Evolutionary conservation across 148 eudicot genomes (phyloP), one percentile per base, ranked within the genome.

Genomic region (Chenopodium album): DNA sequence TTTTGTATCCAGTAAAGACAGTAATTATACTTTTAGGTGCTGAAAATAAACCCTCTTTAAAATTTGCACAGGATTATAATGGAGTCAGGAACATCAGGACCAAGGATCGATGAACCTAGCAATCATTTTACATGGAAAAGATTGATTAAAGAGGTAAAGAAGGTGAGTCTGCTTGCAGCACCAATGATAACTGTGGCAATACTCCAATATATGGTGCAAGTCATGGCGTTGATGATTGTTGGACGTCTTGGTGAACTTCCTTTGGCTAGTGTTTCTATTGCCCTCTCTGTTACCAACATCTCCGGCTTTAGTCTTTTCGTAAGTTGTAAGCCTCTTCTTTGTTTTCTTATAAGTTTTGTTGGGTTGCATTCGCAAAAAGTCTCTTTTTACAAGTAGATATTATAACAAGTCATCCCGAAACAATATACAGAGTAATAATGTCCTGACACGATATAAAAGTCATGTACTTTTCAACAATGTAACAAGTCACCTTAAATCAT

Each of bases 251-350:
- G 89, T 10, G 60, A 90, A 71, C 81, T 90, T 69, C 52, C 86
- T 13, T 83, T 88, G 73, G 81, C 92, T 17, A 81, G 89, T 76
- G 86, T 82, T 19, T 83, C 91, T 6, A 79, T 90, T 28, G 88
- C 90, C 66, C 78, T 86, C 34, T 90, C 92, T 23, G 63, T 90
- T 34, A 75, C 89, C 73, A 84, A 83, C 71, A 87, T 90, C 54
- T 77, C 89, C 11, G 91, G 92, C 68, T 86, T 88, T 88, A 87
- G 87, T 74, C 23, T 87, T 23, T 80, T 87, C 63, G 88, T 86
- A 83, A 22, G 90, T 83, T 72, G 34, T 31, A 69, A 9, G 1
- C 75, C 14, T 52, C 34, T 48, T 50, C 8, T 66, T 20, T 73
- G 76, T 5, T 59, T 78, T 79, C 59, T 10, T 84, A 48, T 48